A percentile compares a stretch with the other conserved stretches of the same genome.
Evolutionary conservation across 2,329 filamentous ascomycete species (phyloP).

Genomic region (Aspergillus eucalypticola): DNA sequence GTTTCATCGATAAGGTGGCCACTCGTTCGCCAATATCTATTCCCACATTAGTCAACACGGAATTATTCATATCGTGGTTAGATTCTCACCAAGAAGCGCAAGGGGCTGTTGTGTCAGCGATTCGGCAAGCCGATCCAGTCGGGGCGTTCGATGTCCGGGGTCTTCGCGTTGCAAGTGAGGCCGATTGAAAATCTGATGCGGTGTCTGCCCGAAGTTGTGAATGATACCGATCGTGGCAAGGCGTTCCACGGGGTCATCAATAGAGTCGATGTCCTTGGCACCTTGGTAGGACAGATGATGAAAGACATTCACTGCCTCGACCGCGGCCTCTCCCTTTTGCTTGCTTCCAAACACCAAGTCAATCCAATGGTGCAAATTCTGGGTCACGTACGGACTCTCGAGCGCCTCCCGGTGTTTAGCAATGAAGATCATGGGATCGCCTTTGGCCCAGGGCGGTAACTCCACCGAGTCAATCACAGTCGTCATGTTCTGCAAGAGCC

Average conservation of each 20-base stretch:
- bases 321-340: slow-evolving; percentile 86
- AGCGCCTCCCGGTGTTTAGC: slow-evolving; percentile 93
- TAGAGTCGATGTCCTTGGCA: slow-evolving; percentile 86
- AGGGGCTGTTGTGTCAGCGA: slow-evolving; percentile 76
- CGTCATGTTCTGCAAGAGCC: slow-evolving; percentile 75
- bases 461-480: slow-evolving; percentile 80
- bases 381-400: slow-evolving; percentile 88
- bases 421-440: slow-evolving; percentile 92
- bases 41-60: background rate
- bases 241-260: slow-evolving; percentile 82
- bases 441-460: slow-evolving; percentile 95
- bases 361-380: slow-evolving; percentile 90
- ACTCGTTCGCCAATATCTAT: slow-evolving; percentile 74
- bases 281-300: slow-evolving; percentile 94
- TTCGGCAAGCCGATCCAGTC: slow-evolving; percentile 76
- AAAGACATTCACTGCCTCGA: slow-evolving; percentile 92
- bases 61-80: background rate
- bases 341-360: slow-evolving; percentile 93
- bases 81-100: slow-evolving; percentile 64
- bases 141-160: slow-evolving; percentile 61
- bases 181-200: slow-evolving; percentile 86
- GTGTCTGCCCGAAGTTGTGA: slow-evolving; percentile 97
- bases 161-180: slow-evolving; percentile 77
- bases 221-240: slow-evolving; percentile 92
- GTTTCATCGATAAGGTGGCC: slow-evolving; percentile 72